phyloP scores from a whole-genome alignment of 768 basidiomycete genomes.

The Cyathus striatus region DNA sequence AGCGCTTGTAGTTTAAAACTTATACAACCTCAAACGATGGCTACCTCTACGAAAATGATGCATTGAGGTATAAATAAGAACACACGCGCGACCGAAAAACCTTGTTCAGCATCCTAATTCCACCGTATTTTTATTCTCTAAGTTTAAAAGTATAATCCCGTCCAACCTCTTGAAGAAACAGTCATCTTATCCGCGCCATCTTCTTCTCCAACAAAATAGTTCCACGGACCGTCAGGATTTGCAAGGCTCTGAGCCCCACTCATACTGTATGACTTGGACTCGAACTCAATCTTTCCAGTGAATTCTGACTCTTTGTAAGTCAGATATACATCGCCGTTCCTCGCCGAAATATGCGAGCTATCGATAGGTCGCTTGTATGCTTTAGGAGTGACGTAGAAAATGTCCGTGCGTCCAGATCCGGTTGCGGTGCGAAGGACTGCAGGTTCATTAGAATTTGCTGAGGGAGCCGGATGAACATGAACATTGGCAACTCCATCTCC shows the following conservation, averaged over 20 bases:
- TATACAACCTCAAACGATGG: too few species aligned
- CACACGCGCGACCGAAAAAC: too few species aligned
- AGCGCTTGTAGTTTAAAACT: too few species aligned
- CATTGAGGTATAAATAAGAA: too few species aligned
- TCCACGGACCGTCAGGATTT: conserved; percentile 23
- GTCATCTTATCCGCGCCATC: conserved; percentile 33
- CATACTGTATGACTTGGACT: conserved; percentile 34
- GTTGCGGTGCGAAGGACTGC: conserved; percentile 41
- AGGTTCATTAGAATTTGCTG: conserved; percentile 23
- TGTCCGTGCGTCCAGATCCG: conserved; percentile 49
- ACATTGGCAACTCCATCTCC: conserved; percentile 47
- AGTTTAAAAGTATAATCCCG: conserved; percentile 41
- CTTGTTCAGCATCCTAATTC: too few species aligned
- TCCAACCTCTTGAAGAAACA: conserved; percentile 41
- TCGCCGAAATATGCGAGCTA: conserved; percentile 40
- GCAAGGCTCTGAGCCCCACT: conserved; percentile 14
- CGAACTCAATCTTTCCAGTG: conserved; percentile 40
- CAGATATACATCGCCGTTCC: conserved; percentile 50
- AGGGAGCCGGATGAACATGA: conserved; percentile 36
- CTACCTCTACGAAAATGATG: too few species aligned
- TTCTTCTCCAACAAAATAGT: conserved; percentile 34
- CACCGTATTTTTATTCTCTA: too few species aligned
- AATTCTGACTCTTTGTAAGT: conserved; percentile 48
- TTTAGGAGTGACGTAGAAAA: conserved; percentile 37
- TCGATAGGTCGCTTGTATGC: conserved; percentile 41